Evolutionary conservation across 345 rosid species (phyloP), one percentile per base, ranked within the genome.

Genomic region (Xanthoceras sorbifolium): DNA sequence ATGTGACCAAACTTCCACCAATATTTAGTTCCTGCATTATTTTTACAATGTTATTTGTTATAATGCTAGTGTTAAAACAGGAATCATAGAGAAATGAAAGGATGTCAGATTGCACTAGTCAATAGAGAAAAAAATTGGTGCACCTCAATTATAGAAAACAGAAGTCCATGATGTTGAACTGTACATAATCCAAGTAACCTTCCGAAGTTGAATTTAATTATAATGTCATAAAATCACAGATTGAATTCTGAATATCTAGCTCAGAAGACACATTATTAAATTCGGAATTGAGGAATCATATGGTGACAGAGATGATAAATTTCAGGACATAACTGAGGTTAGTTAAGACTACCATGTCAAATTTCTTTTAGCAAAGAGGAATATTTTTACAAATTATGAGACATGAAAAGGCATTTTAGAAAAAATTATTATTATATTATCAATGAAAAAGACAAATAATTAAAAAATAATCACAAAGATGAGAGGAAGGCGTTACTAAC

Each of bases 1-100:
- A 84, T 36, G 90, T 67, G 65, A 94, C 91, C 80, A 92, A 84
- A 83, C 93, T 87, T 75, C 91, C 94, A 60, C 98, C 98, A 79
- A 94, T 90, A 61, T 94, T 92, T 48, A 92, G 88, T 75, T 90
- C 97, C 97, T 94, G 85, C 73, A 78, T 68, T 52, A 76, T 46
- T 80, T n/a, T 48, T 67, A 75, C 71, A 74, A 60, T 34, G 74
- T 70, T 52, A 77, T 44, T 69, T 3, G 15, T 60, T 23, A 14
- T 15, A n/a, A 50, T 65, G 40, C 18, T 48, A 6, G 42, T 26
- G 10, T 64, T 36, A 57, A 20, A 36, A 28, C 29, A 55, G 55
- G 8, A 26, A 68, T 4, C 28, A 69, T 66, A 31, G 50, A 63
- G 78, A 62, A 55, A 73, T 52, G 29, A 79, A 70, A 78, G 61